Percentiles rank a stretch among this genome's conserved stretches.
Conservation (phyloP, 2,329 filamentous ascomycete genomes). For the Raffaelea albimanens region DNA sequence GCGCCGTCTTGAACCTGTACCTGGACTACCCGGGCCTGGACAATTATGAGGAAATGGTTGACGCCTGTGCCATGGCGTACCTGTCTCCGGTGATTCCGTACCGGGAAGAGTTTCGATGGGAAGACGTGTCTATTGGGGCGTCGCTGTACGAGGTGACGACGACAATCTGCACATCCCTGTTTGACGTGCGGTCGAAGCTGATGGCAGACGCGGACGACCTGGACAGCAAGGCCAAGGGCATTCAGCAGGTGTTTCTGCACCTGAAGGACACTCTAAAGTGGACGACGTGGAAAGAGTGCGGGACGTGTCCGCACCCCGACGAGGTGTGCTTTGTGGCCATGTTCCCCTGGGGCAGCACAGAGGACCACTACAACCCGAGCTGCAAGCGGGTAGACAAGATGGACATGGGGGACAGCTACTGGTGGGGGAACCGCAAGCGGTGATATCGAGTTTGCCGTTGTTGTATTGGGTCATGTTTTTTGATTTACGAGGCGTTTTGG, state of each 20-base stretch:
- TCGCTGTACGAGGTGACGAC: constrained; percentile 29
- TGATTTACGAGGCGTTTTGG: no score
- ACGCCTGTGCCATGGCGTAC: constrained; percentile 38
- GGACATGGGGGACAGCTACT: background rate
- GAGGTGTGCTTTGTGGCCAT: constrained; percentile 29
- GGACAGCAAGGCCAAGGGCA: constrained; percentile 8
- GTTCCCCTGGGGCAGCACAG: constrained; percentile 25
- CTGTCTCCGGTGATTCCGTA: constrained; percentile 21
- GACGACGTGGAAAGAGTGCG: constrained; percentile 26
- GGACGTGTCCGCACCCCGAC: constrained; percentile 17
- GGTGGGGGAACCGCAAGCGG: background rate
- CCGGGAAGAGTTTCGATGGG: constrained; percentile 21
- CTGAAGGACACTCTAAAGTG: constrained; percentile 22
- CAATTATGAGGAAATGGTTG: constrained; percentile 3
- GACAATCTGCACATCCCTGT: constrained; percentile 27
- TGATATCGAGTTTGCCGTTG: background rate
- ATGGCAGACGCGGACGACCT: no score
- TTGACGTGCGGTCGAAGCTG: constrained; percentile 19
- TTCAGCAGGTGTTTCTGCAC: constrained; percentile 3
- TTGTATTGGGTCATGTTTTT: no score
- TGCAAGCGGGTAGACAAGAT: constrained; percentile 3
- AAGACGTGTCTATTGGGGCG: constrained; percentile 35
- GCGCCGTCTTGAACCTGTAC: constrained; percentile 21
- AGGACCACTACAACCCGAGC: constrained; percentile 14
- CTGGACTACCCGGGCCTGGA: constrained; percentile 28